phyloP scores from a whole-genome alignment of 371 early-diverging fungal genomes.

The Amoeboaphelidium protococcarum region DNA sequence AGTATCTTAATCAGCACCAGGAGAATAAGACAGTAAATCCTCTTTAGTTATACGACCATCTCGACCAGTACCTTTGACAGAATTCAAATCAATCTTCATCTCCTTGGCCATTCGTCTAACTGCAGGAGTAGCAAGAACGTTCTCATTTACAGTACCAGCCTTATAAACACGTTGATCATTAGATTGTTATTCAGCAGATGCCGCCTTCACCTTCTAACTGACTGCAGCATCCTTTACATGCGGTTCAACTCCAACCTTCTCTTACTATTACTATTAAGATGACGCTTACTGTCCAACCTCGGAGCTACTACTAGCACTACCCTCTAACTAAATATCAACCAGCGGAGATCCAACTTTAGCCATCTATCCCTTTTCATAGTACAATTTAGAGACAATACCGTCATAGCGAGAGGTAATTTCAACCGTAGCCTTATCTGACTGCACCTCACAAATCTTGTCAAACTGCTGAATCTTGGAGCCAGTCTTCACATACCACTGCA shows the following conservation, averaged over 20 bases:
- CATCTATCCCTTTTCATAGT: conserved; percentile 62
- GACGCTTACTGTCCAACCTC: too few species aligned
- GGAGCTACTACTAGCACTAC: too few species aligned
- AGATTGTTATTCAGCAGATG: too few species aligned
- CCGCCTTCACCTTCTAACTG: too few species aligned
- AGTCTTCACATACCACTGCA: conserved; percentile 71
- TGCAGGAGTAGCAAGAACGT: conserved; percentile 46
- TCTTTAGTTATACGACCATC: conserved; percentile 68
- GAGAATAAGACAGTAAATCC: conserved; percentile 44
- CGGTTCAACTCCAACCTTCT: too few species aligned
- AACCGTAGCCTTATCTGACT: conserved; percentile 91
- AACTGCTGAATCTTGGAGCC: conserved; percentile 75
- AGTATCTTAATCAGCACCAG: too few species aligned
- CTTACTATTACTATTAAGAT: too few species aligned
- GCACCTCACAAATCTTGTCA: conserved; percentile 83
- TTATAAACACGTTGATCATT: not conserved
- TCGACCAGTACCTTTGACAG: conserved; percentile 54
- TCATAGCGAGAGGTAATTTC: conserved; percentile 86
- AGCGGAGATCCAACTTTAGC: conserved; percentile 78
- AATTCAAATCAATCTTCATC: conserved; percentile 35
- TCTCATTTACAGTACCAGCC: conserved; percentile 1
- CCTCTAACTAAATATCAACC: conserved; percentile 62
- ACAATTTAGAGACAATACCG: conserved; percentile 48
- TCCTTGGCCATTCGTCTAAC: conserved; percentile 69
- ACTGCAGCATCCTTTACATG: too few species aligned